Base-by-base conservation (phyloP, 768 basidiomycete genomes). In the Imleria badia region DNA sequence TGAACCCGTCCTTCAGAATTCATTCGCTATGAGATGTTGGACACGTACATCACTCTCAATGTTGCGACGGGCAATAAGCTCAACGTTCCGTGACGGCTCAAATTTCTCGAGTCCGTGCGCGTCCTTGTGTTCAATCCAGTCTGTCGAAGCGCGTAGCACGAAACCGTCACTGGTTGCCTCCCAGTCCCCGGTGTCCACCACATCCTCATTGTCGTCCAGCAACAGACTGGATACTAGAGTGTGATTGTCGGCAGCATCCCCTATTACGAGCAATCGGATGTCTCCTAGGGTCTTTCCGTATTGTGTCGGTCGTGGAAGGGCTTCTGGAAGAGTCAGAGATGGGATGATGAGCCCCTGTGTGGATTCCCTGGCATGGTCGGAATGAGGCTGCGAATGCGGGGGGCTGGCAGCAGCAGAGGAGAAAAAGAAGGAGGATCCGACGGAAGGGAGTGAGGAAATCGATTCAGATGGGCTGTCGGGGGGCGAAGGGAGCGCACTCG, bases 401-500 rank as follows among this genome's bases (percentile, higher is more conserved):
- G 83, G 87, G 57, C 85, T 86, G 1, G 81, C 82, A 13, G 85
- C 85, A 0, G 81, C 84, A 11, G 87, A 89, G 31, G 86, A 87
- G 73, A 87, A 89, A 73, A 89, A 87, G 76, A 88, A 88, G 1
- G 85, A 86, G 2, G 85, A 87, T 17, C 83, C 80, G 13, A 87
- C 82, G 2, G 86, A 87, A 1, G 87, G 87, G 4, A 89, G 74
- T 6, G 87, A 89, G 2, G 87, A 89, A 38, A 83, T 72, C 2
- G 84, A 86, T 46, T 77, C 83, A 10, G 81, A 76, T 39, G 81
- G 87, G 63, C 86, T 87, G 63, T 81, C 78, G 39, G 84, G 81
- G 12, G 82, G 80, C 9, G 86, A 85, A 17, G 81, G 81, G 40
- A 79, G 68, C 3, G 74, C 69, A 56, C 78, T 79, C 14, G 78